Evolutionary conservation across 2,329 filamentous ascomycete species (phyloP), one percentile per base, ranked within the genome.

Genomic region (Arthroderma sp.): DNA sequence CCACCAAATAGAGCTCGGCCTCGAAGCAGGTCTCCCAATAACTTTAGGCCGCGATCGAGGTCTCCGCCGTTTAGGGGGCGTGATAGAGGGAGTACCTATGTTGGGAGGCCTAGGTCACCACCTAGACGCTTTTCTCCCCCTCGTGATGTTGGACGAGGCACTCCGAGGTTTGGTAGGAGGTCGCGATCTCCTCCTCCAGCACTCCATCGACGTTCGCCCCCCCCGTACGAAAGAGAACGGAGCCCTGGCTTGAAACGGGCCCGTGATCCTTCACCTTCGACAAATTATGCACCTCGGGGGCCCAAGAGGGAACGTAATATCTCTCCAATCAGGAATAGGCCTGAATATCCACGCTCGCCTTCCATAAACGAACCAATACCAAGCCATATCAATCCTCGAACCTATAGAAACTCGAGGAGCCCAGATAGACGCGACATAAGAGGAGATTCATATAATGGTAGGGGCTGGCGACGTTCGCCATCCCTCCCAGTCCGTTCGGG

Each of bases 401-500:
- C 50, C 54, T 61, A 45, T 43, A 63, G 68, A 37, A 69, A 72
- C 39, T 73, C 75, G 34, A 69, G 71, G 49, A 78, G 72, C 46
- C 73, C 73, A 42, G 65, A 68, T 36, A 69, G 71, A 38, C 64
- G 72, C 53, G 67, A 66, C 47, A 65, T 71, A 47, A 68, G 71
- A 31, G 59, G 64, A 37, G 72, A 75, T 36, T 62, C 64, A 10
- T 62, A 68, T 43, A 58, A 62, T 34, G 66, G 71, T 15, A 67
- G 72, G 45, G 69, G 64, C 40, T 72, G 69, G 52, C 71, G 71
- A 44, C 67, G 71, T 33, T 78, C 75, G 42, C 71, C 70, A 28
- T 78, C 74, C 34, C 68, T 68, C 30, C 59, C 60, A 36, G 62
- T 57, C 43, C 58, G 66, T 15, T 70, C 70, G 31, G 69, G 67